Evolutionary conservation across 106 monocot species (phyloP).

Genomic region (Dioscorea zingiberensis): DNA sequence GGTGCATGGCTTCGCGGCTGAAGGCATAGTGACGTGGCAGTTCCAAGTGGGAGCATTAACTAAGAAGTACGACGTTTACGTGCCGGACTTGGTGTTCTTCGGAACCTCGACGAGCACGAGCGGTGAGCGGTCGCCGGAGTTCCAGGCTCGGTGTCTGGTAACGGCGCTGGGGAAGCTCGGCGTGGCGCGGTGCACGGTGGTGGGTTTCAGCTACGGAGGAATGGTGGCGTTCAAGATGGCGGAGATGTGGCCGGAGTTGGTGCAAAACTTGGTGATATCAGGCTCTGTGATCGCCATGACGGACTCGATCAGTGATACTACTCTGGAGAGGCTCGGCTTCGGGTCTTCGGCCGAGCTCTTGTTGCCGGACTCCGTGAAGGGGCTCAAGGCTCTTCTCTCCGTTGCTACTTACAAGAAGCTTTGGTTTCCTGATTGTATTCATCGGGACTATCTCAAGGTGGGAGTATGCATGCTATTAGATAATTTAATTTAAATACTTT

Average conservation of each 20-base stretch:
- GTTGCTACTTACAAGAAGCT: conserved; percentile 33
- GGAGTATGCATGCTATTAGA: too few relatives aligned
- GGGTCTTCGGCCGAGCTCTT: conserved; percentile 52
- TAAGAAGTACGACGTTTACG: conserved; percentile 53
- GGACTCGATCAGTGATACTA: conserved; percentile 36
- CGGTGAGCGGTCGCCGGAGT: conserved; percentile 56
- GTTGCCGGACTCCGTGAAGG: conserved; percentile 53
- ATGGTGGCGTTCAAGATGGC: conserved; percentile 94
- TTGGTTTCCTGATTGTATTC: conserved; percentile 59
- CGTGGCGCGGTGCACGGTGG: conserved; percentile 59
- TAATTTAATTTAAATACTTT: not conserved
- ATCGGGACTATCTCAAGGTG: conserved; percentile 52
- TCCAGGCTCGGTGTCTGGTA: conserved; percentile 70
- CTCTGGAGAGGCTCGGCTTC: conserved; percentile 47
- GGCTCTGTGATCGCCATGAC: conserved; percentile 72
- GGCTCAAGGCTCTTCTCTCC: conserved; percentile 47
- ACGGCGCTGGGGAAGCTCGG: conserved; percentile 44
- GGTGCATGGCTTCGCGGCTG: conserved; percentile 85
- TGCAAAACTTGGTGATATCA: conserved; percentile 51
- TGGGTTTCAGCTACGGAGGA: conserved; percentile 94
- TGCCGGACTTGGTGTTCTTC: conserved; percentile 91
- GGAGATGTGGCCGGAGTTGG: conserved; percentile 53
- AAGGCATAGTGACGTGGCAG: conserved; percentile 87
- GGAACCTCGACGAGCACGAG: conserved; percentile 41
- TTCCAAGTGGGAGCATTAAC: conserved; percentile 56